phyloP scores from a whole-genome alignment of 1,284 basidiomycete species.

The Hypsizygus ulmarius region DNA sequence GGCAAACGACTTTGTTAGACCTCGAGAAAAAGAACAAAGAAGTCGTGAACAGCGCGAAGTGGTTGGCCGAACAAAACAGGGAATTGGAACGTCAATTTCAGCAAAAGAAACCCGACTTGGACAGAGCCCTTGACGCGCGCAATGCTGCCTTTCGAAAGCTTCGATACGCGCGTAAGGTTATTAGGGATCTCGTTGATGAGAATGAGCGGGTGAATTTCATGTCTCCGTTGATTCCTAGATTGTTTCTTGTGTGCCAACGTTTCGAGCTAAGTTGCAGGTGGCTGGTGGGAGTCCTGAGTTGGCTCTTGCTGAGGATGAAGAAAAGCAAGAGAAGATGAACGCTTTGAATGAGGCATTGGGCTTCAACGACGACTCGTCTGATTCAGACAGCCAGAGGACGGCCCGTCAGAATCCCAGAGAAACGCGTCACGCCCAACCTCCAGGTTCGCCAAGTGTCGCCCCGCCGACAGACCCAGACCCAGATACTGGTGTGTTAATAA shows the following conservation, averaged over 20 bases:
- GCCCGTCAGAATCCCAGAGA: conserved; percentile 16
- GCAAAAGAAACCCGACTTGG: conserved; percentile 25
- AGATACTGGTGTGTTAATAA: too few species aligned
- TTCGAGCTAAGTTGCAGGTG: conserved; percentile 15
- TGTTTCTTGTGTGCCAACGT: conserved; percentile 9
- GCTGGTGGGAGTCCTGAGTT: neutral
- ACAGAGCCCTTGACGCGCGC: conserved; percentile 29
- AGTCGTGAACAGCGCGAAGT: conserved; percentile 23
- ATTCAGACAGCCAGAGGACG: conserved; percentile 22
- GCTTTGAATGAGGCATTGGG: conserved; percentile 10
- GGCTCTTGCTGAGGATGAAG: conserved; percentile 6
- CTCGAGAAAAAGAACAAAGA: conserved; percentile 29
- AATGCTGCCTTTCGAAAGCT: conserved; percentile 36
- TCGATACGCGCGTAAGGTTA: conserved; percentile 35
- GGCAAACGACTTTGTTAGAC: conserved; percentile 28
- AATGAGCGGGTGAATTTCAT: conserved; percentile 36
- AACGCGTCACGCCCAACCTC: too few species aligned
- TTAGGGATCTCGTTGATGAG: conserved; percentile 40
- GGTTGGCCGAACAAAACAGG: conserved; percentile 26
- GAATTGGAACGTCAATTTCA: conserved; percentile 28
- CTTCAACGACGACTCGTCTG: conserved; percentile 13
- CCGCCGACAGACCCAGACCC: too few species aligned
- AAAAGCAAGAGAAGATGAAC: conserved; percentile 6
- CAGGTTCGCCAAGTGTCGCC: neutral
- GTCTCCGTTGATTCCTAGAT: conserved; percentile 4